These are phyloP conservation scores for Neofusicoccum parvum DNA, from an alignment of 2,329 filamentous ascomycete species.

Conservation along the genomic window DNA sequence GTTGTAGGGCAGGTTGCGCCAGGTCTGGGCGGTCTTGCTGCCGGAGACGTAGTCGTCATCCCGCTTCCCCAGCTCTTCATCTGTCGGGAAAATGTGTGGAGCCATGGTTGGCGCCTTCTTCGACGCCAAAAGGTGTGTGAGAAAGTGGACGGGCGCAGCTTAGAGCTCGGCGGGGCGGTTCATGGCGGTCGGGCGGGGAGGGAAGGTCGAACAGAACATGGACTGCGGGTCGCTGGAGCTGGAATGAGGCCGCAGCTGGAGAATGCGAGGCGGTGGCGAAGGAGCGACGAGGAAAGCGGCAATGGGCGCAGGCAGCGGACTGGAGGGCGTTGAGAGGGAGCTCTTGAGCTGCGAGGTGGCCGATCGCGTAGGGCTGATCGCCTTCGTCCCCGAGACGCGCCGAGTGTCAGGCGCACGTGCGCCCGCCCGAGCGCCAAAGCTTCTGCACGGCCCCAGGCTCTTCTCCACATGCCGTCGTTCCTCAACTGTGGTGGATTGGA, in stretches of 20 bases:
- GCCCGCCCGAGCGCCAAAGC: neutral
- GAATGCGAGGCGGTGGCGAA: neutral
- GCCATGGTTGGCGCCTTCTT: neutral
- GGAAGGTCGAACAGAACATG: neutral
- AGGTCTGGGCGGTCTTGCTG: slow-evolving; percentile 35
- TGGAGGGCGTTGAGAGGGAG: neutral
- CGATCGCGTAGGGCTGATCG: slow-evolving; percentile 6
- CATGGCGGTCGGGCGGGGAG: neutral
- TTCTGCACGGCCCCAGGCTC: neutral
- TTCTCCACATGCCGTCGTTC: neutral
- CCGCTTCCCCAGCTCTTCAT: slow-evolving; percentile 67
- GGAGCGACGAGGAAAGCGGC: neutral
- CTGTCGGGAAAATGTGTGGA: slow-evolving; percentile 47
- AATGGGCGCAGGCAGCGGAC: neutral
- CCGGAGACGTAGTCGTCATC: slow-evolving; percentile 61
- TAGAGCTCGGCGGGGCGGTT: neutral
- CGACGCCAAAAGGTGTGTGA: neutral
- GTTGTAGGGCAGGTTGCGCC: slow-evolving; percentile 34
- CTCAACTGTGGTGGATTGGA: too few relatives aligned
- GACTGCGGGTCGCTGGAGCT: neutral
- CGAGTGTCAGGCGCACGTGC: neutral
- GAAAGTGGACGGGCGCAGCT: slow-evolving; percentile 4
- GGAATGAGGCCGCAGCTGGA: neutral
- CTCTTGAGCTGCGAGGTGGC: slow-evolving; percentile 12
- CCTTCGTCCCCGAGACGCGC: too few relatives aligned